Percentiles rank a stretch among this genome's conserved stretches.
Evolutionary conservation across 148 eudicot genomes (phyloP).

Genomic region (Vaccinium corymbosum): DNA sequence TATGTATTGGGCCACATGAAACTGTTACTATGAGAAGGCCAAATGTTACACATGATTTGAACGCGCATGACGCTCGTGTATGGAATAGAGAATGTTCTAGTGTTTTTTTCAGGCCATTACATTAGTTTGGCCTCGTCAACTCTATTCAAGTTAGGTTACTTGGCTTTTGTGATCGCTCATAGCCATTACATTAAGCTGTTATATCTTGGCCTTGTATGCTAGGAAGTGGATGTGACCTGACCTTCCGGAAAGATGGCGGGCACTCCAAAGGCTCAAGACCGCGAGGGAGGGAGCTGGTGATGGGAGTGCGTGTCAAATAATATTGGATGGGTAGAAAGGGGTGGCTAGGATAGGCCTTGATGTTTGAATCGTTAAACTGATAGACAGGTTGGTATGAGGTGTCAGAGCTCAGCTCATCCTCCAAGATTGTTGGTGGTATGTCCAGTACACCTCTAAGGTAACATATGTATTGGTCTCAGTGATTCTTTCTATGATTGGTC

Average conservation of each 20-base stretch:
- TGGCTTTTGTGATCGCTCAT: not conserved
- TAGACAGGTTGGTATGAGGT: too few species aligned
- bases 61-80: not conserved
- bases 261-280: too few species aligned
- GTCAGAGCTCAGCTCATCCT: not conserved
- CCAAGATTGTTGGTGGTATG: not conserved
- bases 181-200: not conserved
- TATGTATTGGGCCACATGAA: not conserved
- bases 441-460: not conserved
- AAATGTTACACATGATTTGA: not conserved
- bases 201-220: not conserved
- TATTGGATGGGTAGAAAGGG: not conserved
- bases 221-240: too few species aligned
- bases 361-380: not conserved
- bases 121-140: not conserved
- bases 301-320: too few species aligned
- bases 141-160: not conserved
- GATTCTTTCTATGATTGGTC: not conserved
- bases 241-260: too few species aligned
- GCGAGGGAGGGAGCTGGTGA: too few species aligned
- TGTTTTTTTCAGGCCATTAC: not conserved
- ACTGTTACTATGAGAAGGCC: not conserved
- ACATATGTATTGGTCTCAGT: not conserved
- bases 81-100: not conserved
- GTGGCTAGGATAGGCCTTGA: not conserved